Evolutionary conservation across 768 basidiomycete species (phyloP), one percentile per base, ranked within the genome.

Genomic region (Crassisporium funariophilum): DNA sequence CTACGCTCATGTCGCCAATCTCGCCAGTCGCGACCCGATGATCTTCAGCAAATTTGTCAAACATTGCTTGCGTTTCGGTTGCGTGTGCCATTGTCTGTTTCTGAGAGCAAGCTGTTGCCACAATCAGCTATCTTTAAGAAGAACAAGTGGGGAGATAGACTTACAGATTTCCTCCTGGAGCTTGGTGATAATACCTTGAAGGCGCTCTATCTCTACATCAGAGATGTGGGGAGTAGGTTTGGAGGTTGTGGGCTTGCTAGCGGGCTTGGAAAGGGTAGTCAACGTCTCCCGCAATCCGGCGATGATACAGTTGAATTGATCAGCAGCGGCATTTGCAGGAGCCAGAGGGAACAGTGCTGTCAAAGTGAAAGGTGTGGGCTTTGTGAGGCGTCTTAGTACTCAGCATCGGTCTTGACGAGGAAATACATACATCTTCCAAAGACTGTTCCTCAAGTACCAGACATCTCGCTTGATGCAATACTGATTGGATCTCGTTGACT

Each of bases 401-500:
- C n/a, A n/a, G n/a, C n/a, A n/a, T n/a, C n/a, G n/a, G n/a, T n/a
- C n/a, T n/a, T n/a, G n/a, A n/a, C n/a, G n/a, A 31, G 21, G 49
- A 17, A 35, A 37, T 48, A 53, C 36, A 23, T 54, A 78, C 85
- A 68, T 80, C 75, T 56, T 81, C 82, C 24, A 65, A 58, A 15
- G 68, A 64, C 20, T 77, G 37, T 17, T 50, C 46, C 22, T 37
- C 70, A 10, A 70, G 60, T 25, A 72, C 58, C 19, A 69, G 52
- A 25, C 52, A 61, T 37, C 67, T 74, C 33, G 74, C 74, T 47
- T 74, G 72, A 52, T 83, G 72, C 15, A 83, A 44, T 38, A 83
- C 63, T 12, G 71, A 64, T 59, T 86, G 82, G 13, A 88, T 61
- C 47, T 84, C 82, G 54, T 91, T 90, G 25, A 83, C 79, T 5